phyloP scores from a whole-genome alignment of 2,329 filamentous ascomycete genomes.

The Aspergillus brasiliensis region DNA sequence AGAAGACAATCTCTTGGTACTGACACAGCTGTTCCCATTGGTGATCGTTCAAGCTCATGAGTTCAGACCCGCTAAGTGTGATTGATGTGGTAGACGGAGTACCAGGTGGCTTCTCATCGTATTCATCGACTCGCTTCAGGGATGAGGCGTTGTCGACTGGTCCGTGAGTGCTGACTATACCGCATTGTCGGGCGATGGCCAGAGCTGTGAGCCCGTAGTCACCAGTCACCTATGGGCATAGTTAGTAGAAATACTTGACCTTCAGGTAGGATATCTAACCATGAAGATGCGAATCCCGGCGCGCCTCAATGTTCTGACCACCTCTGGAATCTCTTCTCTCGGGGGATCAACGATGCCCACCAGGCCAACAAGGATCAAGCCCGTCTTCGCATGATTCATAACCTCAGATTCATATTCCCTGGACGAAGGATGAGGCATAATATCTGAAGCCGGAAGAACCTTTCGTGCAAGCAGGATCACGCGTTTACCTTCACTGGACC shows the following conservation, averaged over 20 bases:
- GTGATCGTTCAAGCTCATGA: conserved; percentile 64
- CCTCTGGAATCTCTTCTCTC: conserved; percentile 60
- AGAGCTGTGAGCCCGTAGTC: conserved; percentile 75
- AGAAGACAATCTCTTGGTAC: conserved; percentile 75
- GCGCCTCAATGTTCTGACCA: conserved; percentile 63
- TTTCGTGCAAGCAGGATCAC: conserved; percentile 69
- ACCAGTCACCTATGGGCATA: conserved; percentile 61
- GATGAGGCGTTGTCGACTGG: conserved; percentile 58
- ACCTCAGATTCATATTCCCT: conserved; percentile 60
- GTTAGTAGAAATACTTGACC: background rate
- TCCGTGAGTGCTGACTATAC: conserved; percentile 60
- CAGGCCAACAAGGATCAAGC: conserved; percentile 58
- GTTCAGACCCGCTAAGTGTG: conserved; percentile 66
- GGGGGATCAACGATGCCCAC: conserved; percentile 64
- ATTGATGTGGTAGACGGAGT: conserved; percentile 48
- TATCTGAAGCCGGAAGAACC: conserved; percentile 45
- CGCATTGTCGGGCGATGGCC: conserved; percentile 71
- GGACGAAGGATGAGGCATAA: conserved; percentile 48
- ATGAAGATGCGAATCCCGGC: conserved; percentile 78
- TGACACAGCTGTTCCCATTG: conserved; percentile 68
- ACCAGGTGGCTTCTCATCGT: conserved; percentile 21
- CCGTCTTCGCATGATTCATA: conserved; percentile 53
- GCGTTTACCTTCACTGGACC: conserved; percentile 68
- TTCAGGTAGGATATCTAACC: conserved; percentile 45
- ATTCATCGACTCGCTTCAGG: conserved; percentile 43